phyloP scores from a whole-genome alignment of 768 basidiomycete species.

The Trichaptum fuscoviolaceum region DNA sequence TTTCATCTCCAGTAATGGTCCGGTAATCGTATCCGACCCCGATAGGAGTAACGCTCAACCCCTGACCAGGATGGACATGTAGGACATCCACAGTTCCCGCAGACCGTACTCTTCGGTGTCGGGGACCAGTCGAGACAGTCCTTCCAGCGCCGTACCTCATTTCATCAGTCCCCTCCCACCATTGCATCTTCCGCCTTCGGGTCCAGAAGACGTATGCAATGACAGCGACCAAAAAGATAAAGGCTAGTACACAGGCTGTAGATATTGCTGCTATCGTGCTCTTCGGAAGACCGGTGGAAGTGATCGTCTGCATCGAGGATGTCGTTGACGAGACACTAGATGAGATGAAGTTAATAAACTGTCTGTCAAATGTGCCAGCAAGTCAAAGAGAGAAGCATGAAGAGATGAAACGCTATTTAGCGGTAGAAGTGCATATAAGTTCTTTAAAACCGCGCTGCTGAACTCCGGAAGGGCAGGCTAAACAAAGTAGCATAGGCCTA shows the following conservation, averaged over 20 bases:
- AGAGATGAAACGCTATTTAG: not conserved
- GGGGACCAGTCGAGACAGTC: not conserved
- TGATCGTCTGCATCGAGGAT: slow-evolving; percentile 7
- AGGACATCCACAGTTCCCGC: not conserved
- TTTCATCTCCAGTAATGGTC: not conserved
- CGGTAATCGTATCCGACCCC: not conserved
- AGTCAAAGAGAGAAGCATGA: not conserved
- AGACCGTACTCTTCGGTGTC: not conserved
- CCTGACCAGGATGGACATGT: not conserved
- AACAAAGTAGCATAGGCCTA: not conserved
- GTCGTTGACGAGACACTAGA: slow-evolving; percentile 1
- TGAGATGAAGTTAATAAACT: not conserved
- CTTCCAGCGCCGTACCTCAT: not conserved
- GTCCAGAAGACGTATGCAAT: slow-evolving; percentile 44
- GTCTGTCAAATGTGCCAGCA: not conserved
- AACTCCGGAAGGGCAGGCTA: not conserved
- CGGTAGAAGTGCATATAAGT: not conserved
- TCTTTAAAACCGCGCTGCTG: not conserved
- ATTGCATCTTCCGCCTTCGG: slow-evolving; percentile 29
- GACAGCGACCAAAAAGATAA: slow-evolving; percentile 38
- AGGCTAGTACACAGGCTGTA: slow-evolving; percentile 49
- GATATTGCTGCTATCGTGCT: slow-evolving; percentile 66
- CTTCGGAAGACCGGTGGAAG: slow-evolving; percentile 28
- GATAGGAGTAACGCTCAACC: not conserved
- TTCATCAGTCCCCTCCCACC: not conserved